Evolutionary conservation across 495 filamentous ascomycete genomes (phyloP).

Genomic region (Penicillium dipodomyicola): DNA sequence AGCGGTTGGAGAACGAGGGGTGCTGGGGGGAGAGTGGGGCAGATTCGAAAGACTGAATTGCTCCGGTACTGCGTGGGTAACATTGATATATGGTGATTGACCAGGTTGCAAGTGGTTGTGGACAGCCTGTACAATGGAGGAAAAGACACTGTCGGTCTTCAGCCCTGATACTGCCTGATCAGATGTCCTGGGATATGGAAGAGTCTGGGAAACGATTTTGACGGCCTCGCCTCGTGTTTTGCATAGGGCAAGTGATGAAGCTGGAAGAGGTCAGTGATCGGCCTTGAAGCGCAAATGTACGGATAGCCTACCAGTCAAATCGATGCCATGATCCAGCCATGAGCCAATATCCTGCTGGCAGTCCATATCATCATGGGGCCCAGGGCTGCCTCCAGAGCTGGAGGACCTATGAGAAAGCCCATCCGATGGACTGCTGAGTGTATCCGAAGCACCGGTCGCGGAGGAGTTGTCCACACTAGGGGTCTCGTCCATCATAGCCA

Average conservation of each 20-base stretch:
- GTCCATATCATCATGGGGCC: constrained; percentile 40
- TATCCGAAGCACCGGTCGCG: constrained; percentile 28
- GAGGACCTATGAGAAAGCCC: constrained; percentile 37
- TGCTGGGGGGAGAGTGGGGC: constrained; percentile 58
- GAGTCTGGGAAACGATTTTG: constrained; percentile 59
- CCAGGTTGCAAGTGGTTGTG: constrained; percentile 48
- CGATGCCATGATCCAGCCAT: constrained; percentile 47
- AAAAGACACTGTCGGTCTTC: constrained; percentile 43
- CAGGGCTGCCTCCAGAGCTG: constrained; percentile 39
- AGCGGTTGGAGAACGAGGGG: constrained; percentile 49
- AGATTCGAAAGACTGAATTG: constrained; percentile 62
- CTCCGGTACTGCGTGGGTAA: constrained; percentile 61
- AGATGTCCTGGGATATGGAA: constrained; percentile 57
- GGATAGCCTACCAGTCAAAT: constrained; percentile 39
- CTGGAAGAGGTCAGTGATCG: constrained; percentile 23
- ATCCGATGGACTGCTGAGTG: constrained; percentile 37
- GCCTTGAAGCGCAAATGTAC: neutral
- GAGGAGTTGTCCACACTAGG: constrained; percentile 35
- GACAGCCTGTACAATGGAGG: constrained; percentile 51
- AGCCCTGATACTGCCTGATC: constrained; percentile 39
- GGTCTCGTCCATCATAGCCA: constrained; percentile 39
- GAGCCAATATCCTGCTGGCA: constrained; percentile 37
- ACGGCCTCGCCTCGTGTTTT: constrained; percentile 45
- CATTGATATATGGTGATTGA: constrained; percentile 55
- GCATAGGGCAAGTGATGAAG: constrained; percentile 37